These are phyloP conservation scores for Liquidambar formosana DNA, from an alignment of 164 flowering plant species.

Conservation along the genomic window DNA sequence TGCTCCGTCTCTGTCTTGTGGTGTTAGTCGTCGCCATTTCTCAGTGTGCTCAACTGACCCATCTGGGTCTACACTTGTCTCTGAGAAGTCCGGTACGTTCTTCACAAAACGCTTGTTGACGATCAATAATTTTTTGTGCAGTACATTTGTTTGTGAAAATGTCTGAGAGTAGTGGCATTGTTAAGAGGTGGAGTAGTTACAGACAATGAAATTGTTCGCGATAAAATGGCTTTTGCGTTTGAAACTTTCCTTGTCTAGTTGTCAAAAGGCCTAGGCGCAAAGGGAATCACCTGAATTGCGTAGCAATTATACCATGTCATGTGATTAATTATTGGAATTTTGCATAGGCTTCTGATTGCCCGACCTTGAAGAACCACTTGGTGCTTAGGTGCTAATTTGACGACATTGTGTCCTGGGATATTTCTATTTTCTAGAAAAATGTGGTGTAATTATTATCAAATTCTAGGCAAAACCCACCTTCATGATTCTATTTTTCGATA, in stretches of 20 bases:
- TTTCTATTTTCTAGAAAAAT: neutral
- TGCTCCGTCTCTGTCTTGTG: neutral
- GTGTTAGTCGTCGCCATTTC: neutral
- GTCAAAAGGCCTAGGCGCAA: neutral
- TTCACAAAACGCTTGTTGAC: neutral
- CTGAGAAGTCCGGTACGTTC: neutral
- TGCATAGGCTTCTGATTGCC: too few relatives aligned
- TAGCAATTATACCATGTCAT: too few relatives aligned
- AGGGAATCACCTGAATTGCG: too few relatives aligned
- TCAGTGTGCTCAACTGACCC: neutral
- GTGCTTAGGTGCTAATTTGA: neutral
- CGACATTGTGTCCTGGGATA: neutral
- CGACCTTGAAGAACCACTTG: too few relatives aligned
- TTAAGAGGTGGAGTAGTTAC: neutral
- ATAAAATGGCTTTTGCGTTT: too few relatives aligned
- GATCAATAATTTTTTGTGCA: neutral
- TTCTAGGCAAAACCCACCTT: neutral
- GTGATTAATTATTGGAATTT: too few relatives aligned
- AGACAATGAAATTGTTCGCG: too few relatives aligned
- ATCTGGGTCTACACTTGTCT: neutral
- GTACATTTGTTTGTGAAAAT: constrained; percentile 19
- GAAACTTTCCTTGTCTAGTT: too few relatives aligned
- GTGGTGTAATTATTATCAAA: neutral
- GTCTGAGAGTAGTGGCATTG: neutral
- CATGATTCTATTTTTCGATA: neutral